phyloP scores from a whole-genome alignment of 495 filamentous ascomycete genomes.

The Penicillium egyptiacum region DNA sequence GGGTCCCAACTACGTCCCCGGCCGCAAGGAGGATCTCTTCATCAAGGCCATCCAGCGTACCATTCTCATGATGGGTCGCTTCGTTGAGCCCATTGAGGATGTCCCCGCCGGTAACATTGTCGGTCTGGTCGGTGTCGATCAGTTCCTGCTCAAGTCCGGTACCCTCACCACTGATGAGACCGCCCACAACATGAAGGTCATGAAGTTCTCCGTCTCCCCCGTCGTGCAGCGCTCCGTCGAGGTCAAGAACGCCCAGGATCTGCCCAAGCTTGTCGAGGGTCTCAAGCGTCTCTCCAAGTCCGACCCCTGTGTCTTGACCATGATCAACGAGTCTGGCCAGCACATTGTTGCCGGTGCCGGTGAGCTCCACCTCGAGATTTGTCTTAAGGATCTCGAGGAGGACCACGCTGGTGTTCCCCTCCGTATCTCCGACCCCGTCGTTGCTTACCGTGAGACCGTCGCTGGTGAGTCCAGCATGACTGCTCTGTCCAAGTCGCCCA shows the following conservation, averaged over 20 bases:
- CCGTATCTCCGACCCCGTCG: constrained; percentile 93
- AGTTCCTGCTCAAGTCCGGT: constrained; percentile 99
- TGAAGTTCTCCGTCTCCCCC: constrained; percentile 99
- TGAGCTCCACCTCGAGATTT: constrained; percentile 99
- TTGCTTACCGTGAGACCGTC: constrained; percentile 97
- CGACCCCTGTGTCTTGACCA: constrained; percentile 93
- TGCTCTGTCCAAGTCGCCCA: constrained; percentile 98
- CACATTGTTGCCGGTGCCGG: constrained; percentile 98
- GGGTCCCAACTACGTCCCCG: constrained; percentile 96
- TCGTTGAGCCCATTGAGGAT: constrained; percentile 98
- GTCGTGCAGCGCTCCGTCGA: constrained; percentile 98
- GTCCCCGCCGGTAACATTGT: constrained; percentile 99
- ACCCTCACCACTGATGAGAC: constrained; percentile 96
- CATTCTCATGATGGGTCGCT: constrained; percentile 99
- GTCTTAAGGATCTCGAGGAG: constrained; percentile 99
- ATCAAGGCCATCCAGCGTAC: constrained; percentile 99
- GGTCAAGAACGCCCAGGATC: constrained; percentile 99
- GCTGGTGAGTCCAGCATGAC: constrained; percentile 79
- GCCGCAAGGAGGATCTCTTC: constrained; percentile 98
- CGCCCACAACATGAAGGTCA: constrained; percentile 99
- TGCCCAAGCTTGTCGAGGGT: constrained; percentile 99
- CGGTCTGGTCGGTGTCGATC: constrained; percentile 97
- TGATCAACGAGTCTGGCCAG: constrained; percentile 88
- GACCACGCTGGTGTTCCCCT: constrained; percentile 99
- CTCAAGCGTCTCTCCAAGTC: constrained; percentile 99